phyloP scores from a whole-genome alignment of 768 basidiomycete species.

The Leccinum arenicola region DNA sequence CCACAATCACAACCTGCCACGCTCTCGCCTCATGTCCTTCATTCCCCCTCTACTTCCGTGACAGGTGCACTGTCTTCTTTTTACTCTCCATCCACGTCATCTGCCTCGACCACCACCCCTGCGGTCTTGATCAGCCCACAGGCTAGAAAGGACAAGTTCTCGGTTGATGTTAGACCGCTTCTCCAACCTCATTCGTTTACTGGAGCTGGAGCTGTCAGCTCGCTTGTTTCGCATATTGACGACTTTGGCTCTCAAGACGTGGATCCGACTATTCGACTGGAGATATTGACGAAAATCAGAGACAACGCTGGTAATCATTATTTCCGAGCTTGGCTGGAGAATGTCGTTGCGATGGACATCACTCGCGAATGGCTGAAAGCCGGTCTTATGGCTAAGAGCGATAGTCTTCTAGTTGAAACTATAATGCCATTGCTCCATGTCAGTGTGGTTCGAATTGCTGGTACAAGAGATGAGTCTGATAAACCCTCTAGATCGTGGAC shows the following conservation, averaged over 20 bases:
- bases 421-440: conserved; percentile 88
- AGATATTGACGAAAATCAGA: conserved; percentile 77
- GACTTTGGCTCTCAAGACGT: conserved; percentile 64
- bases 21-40: conserved; percentile 68
- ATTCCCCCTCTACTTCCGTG: conserved; percentile 47
- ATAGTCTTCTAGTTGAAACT: conserved; percentile 60
- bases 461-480: conserved; percentile 18
- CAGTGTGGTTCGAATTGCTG: conserved; percentile 36
- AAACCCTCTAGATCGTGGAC: conserved; percentile 61
- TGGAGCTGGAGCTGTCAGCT: conserved; percentile 64
- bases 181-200: conserved; percentile 60
- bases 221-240: conserved; percentile 56
- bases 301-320: conserved; percentile 86
- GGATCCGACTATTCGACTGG: conserved; percentile 60
- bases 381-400: conserved; percentile 54
- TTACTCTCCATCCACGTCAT: conserved; percentile 35
- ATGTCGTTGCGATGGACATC: conserved; percentile 69
- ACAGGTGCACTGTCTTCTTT: conserved; percentile 36
- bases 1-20: conserved; percentile 50
- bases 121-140: conserved; percentile 40
- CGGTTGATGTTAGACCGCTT: conserved; percentile 49
- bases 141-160: conserved; percentile 55
- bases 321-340: conserved; percentile 84
- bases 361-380: conserved; percentile 81
- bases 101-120: conserved; percentile 26